These are phyloP conservation scores for Pleurotus cornucopiae DNA, from an alignment of 768 basidiomycete genomes.

Conservation along the genomic window DNA sequence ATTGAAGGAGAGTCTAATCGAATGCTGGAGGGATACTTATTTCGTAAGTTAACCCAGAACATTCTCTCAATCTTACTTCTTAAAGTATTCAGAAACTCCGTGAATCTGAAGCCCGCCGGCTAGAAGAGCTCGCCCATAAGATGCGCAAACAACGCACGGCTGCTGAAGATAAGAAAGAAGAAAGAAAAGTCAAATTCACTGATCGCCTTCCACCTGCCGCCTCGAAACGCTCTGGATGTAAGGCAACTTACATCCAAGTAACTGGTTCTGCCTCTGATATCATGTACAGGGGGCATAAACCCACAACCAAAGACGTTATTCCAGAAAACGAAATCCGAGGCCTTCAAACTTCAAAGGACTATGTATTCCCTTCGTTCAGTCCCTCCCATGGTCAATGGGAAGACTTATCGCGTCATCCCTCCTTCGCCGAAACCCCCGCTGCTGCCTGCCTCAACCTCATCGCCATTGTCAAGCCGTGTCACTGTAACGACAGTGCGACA, in stretches of 20 bases:
- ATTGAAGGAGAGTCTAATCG: slow-evolving; percentile 38
- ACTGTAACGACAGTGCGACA: slow-evolving; percentile 49
- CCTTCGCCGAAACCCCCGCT: slow-evolving; percentile 30
- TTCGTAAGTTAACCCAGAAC: slow-evolving; percentile 47
- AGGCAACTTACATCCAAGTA: slow-evolving; percentile 21
- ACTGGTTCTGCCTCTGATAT: slow-evolving; percentile 10
- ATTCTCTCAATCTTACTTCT: slow-evolving; percentile 8
- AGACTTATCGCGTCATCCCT: slow-evolving; percentile 38
- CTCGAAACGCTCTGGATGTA: slow-evolving; percentile 61
- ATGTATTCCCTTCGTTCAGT: slow-evolving; percentile 50
- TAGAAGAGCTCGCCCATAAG: slow-evolving; percentile 59
- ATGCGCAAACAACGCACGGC: slow-evolving; percentile 65
- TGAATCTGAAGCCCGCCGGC: slow-evolving; percentile 55
- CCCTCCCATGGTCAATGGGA: slow-evolving; percentile 49
- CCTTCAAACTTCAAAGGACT: slow-evolving; percentile 61
- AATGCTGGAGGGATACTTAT: slow-evolving; percentile 67
- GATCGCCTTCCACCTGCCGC: slow-evolving; percentile 56
- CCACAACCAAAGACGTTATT: slow-evolving; percentile 63
- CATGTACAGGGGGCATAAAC: slow-evolving; percentile 29
- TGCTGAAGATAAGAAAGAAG: slow-evolving; percentile 72
- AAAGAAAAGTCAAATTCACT: slow-evolving; percentile 72
- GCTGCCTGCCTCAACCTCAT: slow-evolving; percentile 25
- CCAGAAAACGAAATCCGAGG: slow-evolving; percentile 72
- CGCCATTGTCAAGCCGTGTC: slow-evolving; percentile 32
- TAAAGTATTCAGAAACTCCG: slow-evolving; percentile 41